Evolutionary conservation across 163 green algal species (phyloP).

Genomic region (Scenedesmus sp.): DNA sequence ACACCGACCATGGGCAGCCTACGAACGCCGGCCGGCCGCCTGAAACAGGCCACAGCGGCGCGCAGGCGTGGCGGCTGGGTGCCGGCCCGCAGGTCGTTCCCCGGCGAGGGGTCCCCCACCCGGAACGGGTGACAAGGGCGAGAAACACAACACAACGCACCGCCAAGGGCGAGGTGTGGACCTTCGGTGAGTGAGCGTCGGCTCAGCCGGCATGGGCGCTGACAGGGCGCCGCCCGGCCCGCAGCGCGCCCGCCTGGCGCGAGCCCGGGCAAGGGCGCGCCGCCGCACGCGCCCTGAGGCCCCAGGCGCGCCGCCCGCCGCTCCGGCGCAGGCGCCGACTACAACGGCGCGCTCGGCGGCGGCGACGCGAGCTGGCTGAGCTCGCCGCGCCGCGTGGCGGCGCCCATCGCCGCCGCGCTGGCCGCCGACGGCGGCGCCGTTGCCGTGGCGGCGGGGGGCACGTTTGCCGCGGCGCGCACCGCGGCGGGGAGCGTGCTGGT

Average conservation of each 20-base stretch:
- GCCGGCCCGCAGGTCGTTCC: constrained; percentile 60
- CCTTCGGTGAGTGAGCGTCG: constrained; percentile 55
- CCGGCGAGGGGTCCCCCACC: no score
- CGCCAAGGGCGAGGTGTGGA: constrained; percentile 65
- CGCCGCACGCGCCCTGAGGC: not conserved
- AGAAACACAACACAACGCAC: no score
- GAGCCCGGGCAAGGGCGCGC: not conserved
- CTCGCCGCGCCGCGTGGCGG: constrained; percentile 45
- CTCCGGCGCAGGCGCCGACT: constrained; percentile 56
- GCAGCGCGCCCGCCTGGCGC: not conserved
- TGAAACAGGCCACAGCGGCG: no score
- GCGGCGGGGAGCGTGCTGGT: constrained; percentile 59
- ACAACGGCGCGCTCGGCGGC: constrained; percentile 63
- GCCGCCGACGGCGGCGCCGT: constrained; percentile 61
- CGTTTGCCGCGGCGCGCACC: constrained; percentile 66
- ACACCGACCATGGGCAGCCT: no score
- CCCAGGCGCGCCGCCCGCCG: not conserved
- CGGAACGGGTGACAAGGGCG: no score
- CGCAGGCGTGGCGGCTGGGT: constrained; percentile 44
- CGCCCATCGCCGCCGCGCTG: constrained; percentile 52
- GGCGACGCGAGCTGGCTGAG: constrained; percentile 50
- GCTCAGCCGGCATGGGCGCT: no score
- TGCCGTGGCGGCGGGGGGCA: constrained; percentile 58
- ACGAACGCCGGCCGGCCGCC: no score
- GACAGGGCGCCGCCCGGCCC: not conserved